Base-by-base conservation (phyloP, 352 stramenopile species). In the Phytophthora citricola region DNA sequence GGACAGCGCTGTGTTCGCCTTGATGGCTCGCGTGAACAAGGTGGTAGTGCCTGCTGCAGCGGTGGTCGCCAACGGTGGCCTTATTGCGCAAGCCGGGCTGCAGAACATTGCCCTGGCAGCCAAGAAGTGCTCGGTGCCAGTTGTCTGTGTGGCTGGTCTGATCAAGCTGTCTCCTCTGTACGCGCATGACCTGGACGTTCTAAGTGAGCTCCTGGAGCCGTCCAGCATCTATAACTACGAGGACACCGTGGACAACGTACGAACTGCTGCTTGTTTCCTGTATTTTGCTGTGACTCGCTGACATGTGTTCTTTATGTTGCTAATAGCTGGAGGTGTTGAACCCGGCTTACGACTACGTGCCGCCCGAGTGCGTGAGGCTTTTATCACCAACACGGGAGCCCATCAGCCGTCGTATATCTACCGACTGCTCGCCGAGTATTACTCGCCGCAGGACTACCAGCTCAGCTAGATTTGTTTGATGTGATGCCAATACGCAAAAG, bases 341-440 rank as follows among this genome's bases (percentile, higher is more conserved):
- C 70, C 97, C 97, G 5, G 89, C 97, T 27, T 98, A 98, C 79
- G 97, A 99, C 75, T 99, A 99, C 74, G 96, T 99, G 36, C 94
- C 96, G 41, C 97, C 97, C 14, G 92, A 99, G 71, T 93, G 98
- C 32, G 96, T 99, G 50, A 97, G 94, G 66, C 76, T 99, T 36
- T 98, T 73, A 97, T 99, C 47, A 99, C 97, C 38, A 99, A 99
- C 77, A 98, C 97, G 4, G 97, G 97, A 39, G 94, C 93, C n/a
- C 97, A 99, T 69, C 97, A 99, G 76, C 97, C 97, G 22, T 99
- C 93, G 43, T 99, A 99, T 76, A 98, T 99, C 58, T 99, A 99
- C 76, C 88, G 97, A 47, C 77, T 99, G 62, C 81, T 99, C n/a
- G 91, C 94, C 24, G 97, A 99, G 75, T 99, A 99, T 69, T 99